Percentiles rank a stretch among this genome's conserved stretches.
These are phyloP conservation scores for Guillardia theta DNA, from an alignment of 78 protist genomes.

Conservation along the genomic window DNA sequence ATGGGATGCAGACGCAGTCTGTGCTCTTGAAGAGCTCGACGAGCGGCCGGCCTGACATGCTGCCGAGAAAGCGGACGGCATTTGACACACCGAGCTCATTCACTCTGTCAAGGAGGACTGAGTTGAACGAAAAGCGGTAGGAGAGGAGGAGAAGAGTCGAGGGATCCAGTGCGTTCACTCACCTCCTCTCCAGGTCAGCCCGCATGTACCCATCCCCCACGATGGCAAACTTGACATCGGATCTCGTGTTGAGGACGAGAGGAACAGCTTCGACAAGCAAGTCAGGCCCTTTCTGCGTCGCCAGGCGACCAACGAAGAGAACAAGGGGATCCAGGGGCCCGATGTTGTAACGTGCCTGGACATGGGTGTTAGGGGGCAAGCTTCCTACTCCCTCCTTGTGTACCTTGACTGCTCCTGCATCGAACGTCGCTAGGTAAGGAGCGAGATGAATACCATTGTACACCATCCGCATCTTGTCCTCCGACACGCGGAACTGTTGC, in stretches of 20 bases:
- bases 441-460: conserved; percentile 27
- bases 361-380: not conserved
- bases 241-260: not conserved
- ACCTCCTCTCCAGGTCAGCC: not conserved
- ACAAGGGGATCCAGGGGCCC: conserved; percentile 24
- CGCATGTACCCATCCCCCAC: conserved; percentile 38
- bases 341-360: not conserved
- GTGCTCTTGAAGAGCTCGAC: conserved; percentile 40
- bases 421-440: not conserved
- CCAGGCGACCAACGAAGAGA: conserved; percentile 27
- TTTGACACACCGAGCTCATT: not conserved
- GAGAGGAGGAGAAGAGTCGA: not conserved
- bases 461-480: conserved; percentile 24
- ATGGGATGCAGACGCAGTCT: conserved; percentile 44
- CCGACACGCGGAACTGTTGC: not conserved
- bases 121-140: too few species aligned
- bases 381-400: not conserved
- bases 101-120: not conserved
- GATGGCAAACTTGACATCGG: not conserved
- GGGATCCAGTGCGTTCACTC: not conserved
- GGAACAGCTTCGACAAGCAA: not conserved
- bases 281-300: conserved; percentile 30
- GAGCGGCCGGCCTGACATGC: not conserved
- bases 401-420: not conserved
- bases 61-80: conserved; percentile 22